phyloP scores from a whole-genome alignment of 768 basidiomycete species.

The Amanita fuliginea region DNA sequence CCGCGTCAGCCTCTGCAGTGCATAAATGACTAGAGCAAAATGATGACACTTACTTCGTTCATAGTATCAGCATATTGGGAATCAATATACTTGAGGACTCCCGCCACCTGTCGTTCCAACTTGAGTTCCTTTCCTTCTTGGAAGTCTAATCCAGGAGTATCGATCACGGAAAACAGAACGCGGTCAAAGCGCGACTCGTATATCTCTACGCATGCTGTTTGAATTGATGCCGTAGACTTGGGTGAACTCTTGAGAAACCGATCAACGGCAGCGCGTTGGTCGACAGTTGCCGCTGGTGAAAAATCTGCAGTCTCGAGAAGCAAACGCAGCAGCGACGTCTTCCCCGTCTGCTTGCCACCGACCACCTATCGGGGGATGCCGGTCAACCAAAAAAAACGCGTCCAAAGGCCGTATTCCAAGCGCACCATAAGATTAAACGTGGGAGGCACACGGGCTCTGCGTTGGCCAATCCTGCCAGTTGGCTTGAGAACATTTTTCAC shows the following conservation, averaged over 20 bases:
- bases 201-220: slow-evolving; percentile 68
- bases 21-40: neutral
- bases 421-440: slow-evolving; percentile 83
- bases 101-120: slow-evolving; percentile 69
- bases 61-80: slow-evolving; percentile 77
- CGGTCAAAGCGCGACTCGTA: slow-evolving; percentile 78
- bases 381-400: slow-evolving; percentile 11
- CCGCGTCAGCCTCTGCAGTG: slow-evolving; percentile 1
- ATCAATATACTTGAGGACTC: slow-evolving; percentile 69
- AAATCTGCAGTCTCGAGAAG: slow-evolving; percentile 79
- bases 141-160: slow-evolving; percentile 82
- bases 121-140: slow-evolving; percentile 59
- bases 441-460: slow-evolving; percentile 54
- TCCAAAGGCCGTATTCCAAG: neutral
- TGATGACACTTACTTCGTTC: slow-evolving; percentile 51
- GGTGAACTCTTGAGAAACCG: slow-evolving; percentile 51
- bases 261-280: slow-evolving; percentile 57
- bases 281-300: slow-evolving; percentile 63
- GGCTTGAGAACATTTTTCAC: slow-evolving; percentile 31
- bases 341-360: slow-evolving; percentile 73
- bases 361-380: slow-evolving; percentile 42
- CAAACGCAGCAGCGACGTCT: slow-evolving; percentile 72
- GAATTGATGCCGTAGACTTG: slow-evolving; percentile 51
- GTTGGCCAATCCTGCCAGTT: slow-evolving; percentile 45
- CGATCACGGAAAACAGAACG: slow-evolving; percentile 68